Conservation (phyloP, 352 stramenopile genomes). For the Vaucheria bursata region DNA sequence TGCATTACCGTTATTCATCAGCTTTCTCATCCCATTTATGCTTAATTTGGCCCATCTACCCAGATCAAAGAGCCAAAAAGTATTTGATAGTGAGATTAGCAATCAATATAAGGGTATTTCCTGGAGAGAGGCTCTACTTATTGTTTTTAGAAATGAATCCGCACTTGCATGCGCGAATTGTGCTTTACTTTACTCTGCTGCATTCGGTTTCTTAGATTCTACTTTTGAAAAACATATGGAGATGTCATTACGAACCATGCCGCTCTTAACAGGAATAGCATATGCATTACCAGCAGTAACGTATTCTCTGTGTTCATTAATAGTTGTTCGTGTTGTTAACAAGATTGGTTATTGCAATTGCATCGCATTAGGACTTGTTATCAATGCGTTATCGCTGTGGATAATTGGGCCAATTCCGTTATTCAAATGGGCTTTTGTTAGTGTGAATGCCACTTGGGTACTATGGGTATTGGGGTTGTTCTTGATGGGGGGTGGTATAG, state of each 20-base stretch:
- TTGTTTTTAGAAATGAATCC: not conserved
- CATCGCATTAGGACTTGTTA: not conserved
- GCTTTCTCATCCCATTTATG: not conserved
- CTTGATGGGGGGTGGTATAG: not conserved
- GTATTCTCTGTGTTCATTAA: not conserved
- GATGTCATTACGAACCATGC: not conserved
- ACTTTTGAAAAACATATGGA: slow-evolving; percentile 8
- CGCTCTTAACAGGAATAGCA: not conserved
- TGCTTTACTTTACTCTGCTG: not conserved
- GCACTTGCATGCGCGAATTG: not conserved
- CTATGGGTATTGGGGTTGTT: not conserved
- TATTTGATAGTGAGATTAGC: not conserved
- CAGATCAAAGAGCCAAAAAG: not conserved
- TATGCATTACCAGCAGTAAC: not conserved
- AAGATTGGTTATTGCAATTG: not conserved
- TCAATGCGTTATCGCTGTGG: not conserved
- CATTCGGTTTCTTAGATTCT: slow-evolving; percentile 5
- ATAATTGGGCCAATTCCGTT: not conserved
- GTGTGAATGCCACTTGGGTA: not conserved
- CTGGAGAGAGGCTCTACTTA: not conserved
- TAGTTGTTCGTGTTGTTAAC: not conserved
- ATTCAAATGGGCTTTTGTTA: not conserved
- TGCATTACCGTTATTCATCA: not conserved
- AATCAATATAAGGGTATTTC: too few species aligned
- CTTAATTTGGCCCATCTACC: not conserved